Base-by-base conservation (phyloP, 176 grass and related monocot genomes). In the Bothriochloa decipiens region DNA sequence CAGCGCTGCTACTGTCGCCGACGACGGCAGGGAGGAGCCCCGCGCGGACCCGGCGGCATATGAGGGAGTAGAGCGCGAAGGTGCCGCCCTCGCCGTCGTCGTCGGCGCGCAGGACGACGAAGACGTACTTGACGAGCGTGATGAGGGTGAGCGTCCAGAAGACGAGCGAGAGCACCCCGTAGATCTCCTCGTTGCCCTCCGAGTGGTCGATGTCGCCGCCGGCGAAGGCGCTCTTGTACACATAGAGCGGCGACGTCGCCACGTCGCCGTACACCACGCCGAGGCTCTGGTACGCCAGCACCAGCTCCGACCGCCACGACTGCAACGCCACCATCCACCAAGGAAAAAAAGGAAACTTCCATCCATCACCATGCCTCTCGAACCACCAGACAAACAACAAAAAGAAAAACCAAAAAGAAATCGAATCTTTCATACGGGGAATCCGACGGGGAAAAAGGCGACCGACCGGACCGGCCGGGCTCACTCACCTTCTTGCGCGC, bases 81-180 rank as follows among this genome's bases (percentile, higher is more conserved):
- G 96, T 99, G 66, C 96, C 96, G 20, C 96, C 96, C 90, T 99
- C 96, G 65, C 96, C 96, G 69, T 58, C 72, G 78, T 99, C 93
- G 70, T 94, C 91, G 27, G 96, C 96, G 73, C 87, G 89, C 64
- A 99, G 96, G 39, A 99, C 96, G 70, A 99, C 9, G 72, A 96
- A 17, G 17, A 96, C 96, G 86, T 99, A 96, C 86, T 99, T 96
- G 39, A 95, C 79, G 68, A 99, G 89, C 13, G 96, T 92, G 72
- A 96, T 65, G 2, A 94, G 77, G 39, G 96, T 99, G 72, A 99
- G 89, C 73, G 96, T 96, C 96, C 96, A 99, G 93, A 99, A 99
- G 18, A 99, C 96, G 78, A 99, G 91, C 67, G 96, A 99, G 65
- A 96, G 87, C 27, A 91, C 96, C 7, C 96, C 96, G 65, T 94